A percentile compares a stretch with the other conserved stretches of the same genome.
Conservation (phyloP, 768 basidiomycete species). For the Asterophora parasitica region DNA sequence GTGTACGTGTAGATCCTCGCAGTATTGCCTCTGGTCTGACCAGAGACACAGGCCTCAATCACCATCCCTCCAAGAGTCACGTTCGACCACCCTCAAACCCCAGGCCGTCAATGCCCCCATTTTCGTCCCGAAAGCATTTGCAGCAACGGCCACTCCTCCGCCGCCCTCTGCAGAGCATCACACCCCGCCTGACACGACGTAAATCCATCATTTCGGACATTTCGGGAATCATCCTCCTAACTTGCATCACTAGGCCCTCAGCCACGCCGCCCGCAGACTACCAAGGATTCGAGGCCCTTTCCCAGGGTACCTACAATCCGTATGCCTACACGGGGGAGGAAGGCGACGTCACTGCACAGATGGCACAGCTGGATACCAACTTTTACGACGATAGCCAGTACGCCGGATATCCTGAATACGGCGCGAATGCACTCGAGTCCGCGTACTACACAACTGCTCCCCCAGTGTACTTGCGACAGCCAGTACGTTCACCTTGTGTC, state of each 20-base stretch:
- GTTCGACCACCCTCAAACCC: constrained; percentile 38
- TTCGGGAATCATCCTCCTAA: neutral
- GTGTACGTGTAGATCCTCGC: constrained; percentile 23
- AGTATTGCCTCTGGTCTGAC: neutral
- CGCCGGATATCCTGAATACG: constrained; percentile 32
- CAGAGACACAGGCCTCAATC: constrained; percentile 2
- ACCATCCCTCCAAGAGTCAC: constrained; percentile 21
- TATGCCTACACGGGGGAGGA: constrained; percentile 23
- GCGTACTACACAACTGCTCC: constrained; percentile 38
- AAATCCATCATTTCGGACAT: constrained; percentile 6
- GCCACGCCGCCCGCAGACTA: constrained; percentile 19
- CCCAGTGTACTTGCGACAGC: constrained; percentile 58
- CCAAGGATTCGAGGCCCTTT: constrained; percentile 11
- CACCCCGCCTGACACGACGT: constrained; percentile 17
- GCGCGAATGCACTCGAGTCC: constrained; percentile 28
- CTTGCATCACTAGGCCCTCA: constrained; percentile 11
- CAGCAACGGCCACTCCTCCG: constrained; percentile 24
- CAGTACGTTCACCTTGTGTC: constrained; percentile 38
- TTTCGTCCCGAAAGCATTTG: constrained; percentile 64
- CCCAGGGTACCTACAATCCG: constrained; percentile 19
- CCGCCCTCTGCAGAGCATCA: constrained; percentile 23
- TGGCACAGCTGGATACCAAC: constrained; percentile 30
- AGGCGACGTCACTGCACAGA: constrained; percentile 25
- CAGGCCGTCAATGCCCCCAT: constrained; percentile 81
- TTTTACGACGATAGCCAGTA: constrained; percentile 28